Conservation (phyloP, 2,329 filamentous ascomycete species). For the Zasmidium cellare region DNA sequence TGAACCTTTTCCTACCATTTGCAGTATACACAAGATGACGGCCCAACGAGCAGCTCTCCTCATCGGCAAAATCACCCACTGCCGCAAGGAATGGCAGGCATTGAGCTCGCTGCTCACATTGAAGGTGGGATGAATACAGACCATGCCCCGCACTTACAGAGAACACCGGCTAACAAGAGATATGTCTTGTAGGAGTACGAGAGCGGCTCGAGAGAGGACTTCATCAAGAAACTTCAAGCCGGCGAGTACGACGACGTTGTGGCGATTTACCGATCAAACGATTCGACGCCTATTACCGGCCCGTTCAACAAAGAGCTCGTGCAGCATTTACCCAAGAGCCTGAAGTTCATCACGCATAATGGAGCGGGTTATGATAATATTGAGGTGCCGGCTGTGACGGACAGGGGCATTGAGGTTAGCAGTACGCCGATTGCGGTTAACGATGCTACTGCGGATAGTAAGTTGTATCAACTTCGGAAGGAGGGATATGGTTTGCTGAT, state of each 20-base stretch:
- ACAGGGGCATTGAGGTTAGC: conserved; percentile 44
- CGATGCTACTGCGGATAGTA: conserved; percentile 48
- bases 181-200: conserved; percentile 51
- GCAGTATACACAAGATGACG: conserved; percentile 16
- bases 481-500: neutral
- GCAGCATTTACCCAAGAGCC: conserved; percentile 40
- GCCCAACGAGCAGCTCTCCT: conserved; percentile 40
- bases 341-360: conserved; percentile 50
- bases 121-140: conserved; percentile 25
- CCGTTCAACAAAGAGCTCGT: conserved; percentile 49
- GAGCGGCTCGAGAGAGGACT: conserved; percentile 54
- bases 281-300: conserved; percentile 50
- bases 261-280: conserved; percentile 60
- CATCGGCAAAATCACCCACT: conserved; percentile 47
- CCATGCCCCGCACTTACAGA: neutral
- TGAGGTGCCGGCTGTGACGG: conserved; percentile 34
- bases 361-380: conserved; percentile 42
- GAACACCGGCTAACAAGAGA: neutral
- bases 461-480: too few relatives aligned
- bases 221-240: conserved; percentile 55
- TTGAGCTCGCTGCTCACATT: conserved; percentile 33
- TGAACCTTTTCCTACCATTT: neutral
- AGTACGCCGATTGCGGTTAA: conserved; percentile 52
- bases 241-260: conserved; percentile 57
- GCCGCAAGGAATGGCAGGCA: conserved; percentile 49